Evolutionary conservation across 306 rosid genomes (phyloP).

Genomic region (Parietaria judaica): DNA sequence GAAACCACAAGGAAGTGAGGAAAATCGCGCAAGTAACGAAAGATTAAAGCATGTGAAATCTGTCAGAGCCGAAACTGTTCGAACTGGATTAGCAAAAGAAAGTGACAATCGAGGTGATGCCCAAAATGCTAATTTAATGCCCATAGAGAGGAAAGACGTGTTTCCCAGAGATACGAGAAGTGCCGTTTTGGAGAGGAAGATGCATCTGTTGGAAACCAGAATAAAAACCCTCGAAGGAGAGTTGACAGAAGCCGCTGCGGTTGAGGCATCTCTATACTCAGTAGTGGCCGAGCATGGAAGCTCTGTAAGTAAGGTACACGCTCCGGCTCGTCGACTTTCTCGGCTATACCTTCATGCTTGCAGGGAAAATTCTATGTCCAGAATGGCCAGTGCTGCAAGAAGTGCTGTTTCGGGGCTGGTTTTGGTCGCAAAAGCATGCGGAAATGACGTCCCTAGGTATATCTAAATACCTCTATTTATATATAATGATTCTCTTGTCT

Average conservation of each 20-base stretch:
- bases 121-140: constrained; percentile 36
- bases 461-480: neutral
- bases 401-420: constrained; percentile 88
- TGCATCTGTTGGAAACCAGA: constrained; percentile 65
- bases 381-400: constrained; percentile 77
- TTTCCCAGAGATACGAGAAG: constrained; percentile 63
- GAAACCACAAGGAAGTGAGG: constrained; percentile 23
- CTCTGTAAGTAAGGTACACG: constrained; percentile 90
- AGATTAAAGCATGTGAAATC: constrained; percentile 66
- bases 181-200: constrained; percentile 51
- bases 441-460: constrained; percentile 97
- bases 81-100: constrained; percentile 43
- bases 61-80: constrained; percentile 59
- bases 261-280: constrained; percentile 86
- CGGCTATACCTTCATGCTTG: constrained; percentile 86
- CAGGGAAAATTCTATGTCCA: constrained; percentile 48
- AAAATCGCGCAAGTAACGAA: constrained; percentile 29
- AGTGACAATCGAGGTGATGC: constrained; percentile 37
- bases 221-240: constrained; percentile 89
- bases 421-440: constrained; percentile 94
- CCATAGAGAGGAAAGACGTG: constrained; percentile 53
- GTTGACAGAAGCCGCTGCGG: constrained; percentile 85
- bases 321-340: constrained; percentile 95
- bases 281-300: constrained; percentile 98
- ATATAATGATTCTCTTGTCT: neutral